Evolutionary conservation across 257 asterid genomes (phyloP).

Genomic region (Cinchona pubescens): DNA sequence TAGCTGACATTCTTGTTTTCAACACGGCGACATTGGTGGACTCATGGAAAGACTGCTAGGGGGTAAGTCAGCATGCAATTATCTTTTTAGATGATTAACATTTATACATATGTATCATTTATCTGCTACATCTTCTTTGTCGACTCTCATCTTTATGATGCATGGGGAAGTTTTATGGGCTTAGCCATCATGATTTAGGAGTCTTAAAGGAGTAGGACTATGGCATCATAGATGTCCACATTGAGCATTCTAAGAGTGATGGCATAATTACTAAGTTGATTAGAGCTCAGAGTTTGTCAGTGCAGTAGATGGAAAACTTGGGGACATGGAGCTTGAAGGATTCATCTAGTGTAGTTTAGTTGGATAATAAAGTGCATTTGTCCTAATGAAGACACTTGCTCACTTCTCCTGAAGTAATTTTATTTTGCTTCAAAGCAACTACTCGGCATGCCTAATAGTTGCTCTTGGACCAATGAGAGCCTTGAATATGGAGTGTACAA

Average conservation of each 20-base stretch:
- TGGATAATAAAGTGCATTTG: background rate
- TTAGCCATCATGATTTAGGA: background rate
- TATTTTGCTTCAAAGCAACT: too few species aligned
- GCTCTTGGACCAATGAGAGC: too few species aligned
- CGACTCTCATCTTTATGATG: background rate
- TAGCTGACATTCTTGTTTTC: constrained; percentile 90
- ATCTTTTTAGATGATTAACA: background rate
- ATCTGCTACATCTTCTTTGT: background rate
- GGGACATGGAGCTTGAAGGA: background rate
- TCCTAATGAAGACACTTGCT: background rate
- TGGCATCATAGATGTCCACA: background rate
- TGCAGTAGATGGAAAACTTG: background rate
- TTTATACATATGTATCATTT: background rate
- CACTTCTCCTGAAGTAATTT: background rate
- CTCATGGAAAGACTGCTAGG: constrained; percentile 94
- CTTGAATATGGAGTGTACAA: too few species aligned
- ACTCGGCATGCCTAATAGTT: too few species aligned
- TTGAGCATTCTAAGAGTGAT: background rate
- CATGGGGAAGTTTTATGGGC: background rate
- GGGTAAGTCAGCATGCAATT: constrained; percentile 45
- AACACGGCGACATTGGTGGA: constrained; percentile 99
- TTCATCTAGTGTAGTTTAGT: background rate
- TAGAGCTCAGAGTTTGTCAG: background rate
- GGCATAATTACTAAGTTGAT: background rate
- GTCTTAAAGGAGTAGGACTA: background rate